Percentiles rank a stretch among this genome's conserved stretches.
These are phyloP conservation scores for Arthrobotrys entomopaga DNA, from an alignment of 2,329 filamentous ascomycete genomes.

Conservation along the genomic window DNA sequence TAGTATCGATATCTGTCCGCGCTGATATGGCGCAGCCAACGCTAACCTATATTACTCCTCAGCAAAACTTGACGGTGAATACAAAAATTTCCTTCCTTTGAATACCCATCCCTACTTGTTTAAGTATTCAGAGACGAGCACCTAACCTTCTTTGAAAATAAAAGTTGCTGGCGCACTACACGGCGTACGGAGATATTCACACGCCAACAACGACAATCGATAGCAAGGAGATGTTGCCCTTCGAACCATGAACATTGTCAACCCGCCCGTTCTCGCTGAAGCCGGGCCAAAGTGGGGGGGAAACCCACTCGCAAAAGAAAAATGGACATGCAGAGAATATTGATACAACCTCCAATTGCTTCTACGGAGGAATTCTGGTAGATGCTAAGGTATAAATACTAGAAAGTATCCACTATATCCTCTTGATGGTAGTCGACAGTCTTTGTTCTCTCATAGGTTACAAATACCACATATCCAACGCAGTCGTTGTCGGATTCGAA, in stretches of 20 bases:
- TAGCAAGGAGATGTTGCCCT: neutral
- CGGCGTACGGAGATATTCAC: constrained; percentile 18
- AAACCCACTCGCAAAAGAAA: neutral
- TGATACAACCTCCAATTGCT: constrained; percentile 12
- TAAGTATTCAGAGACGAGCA: constrained; percentile 23
- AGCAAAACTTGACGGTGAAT: neutral
- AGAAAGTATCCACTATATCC: neutral
- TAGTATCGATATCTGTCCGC: constrained; percentile 5
- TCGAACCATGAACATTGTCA: neutral
- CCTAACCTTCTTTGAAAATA: constrained; percentile 19
- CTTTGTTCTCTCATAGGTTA: neutral
- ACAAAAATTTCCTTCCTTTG: constrained; percentile 4
- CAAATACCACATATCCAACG: constrained; percentile 16
- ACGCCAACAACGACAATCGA: constrained; percentile 18
- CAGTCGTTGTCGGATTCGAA: constrained; percentile 5
- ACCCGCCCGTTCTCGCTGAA: neutral
- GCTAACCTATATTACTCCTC: constrained; percentile 8
- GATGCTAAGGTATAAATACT: constrained; percentile 16
- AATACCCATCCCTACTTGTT: constrained; percentile 3
- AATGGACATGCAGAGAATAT: neutral
- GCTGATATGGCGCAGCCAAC: constrained; percentile 3
- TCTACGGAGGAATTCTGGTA: constrained; percentile 1
- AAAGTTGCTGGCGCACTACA: constrained; percentile 4
- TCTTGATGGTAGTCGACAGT: neutral
- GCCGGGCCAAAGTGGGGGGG: neutral